phyloP scores from a whole-genome alignment of 208 protist species.

The Leishmania gerbilli region DNA sequence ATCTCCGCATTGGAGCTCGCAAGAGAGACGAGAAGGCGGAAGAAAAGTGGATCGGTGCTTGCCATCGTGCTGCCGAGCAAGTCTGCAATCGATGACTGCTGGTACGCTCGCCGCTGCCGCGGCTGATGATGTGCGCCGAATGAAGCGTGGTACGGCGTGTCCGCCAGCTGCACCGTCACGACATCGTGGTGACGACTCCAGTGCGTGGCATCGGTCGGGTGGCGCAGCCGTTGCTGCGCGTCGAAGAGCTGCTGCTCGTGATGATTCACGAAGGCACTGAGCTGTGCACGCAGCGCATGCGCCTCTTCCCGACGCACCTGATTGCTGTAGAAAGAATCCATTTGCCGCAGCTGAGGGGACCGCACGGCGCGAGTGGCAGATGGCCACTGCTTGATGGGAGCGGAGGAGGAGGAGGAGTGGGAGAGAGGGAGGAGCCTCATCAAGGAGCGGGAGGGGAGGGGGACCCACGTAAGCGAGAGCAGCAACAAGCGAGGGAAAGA shows the following conservation, averaged over 20 bases:
- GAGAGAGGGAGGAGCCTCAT: background rate
- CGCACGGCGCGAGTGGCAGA: background rate
- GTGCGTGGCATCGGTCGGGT: slow-evolving; percentile 49
- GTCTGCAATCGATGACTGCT: slow-evolving; percentile 45
- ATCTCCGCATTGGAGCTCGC: slow-evolving; percentile 46
- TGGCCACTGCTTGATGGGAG: background rate
- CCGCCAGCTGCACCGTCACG: slow-evolving; percentile 35
- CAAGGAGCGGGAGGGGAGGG: background rate
- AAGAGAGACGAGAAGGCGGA: slow-evolving; percentile 46
- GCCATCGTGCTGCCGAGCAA: slow-evolving; percentile 30
- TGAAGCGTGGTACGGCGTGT: slow-evolving; percentile 8
- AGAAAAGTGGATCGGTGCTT: slow-evolving; percentile 41
- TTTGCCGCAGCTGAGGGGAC: background rate
- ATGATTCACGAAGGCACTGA: slow-evolving; percentile 45
- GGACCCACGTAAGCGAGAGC: background rate
- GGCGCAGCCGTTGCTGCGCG: slow-evolving; percentile 48
- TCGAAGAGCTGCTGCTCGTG: slow-evolving; percentile 66
- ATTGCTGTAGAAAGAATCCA: slow-evolving; percentile 25
- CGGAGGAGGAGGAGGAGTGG: background rate
- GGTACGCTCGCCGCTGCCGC: slow-evolving; percentile 15
- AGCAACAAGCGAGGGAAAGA: background rate
- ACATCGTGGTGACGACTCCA: slow-evolving; percentile 51
- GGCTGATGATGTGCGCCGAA: slow-evolving; percentile 17
- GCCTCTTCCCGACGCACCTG: slow-evolving; percentile 26
- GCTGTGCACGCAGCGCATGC: slow-evolving; percentile 13